Base-by-base conservation (phyloP, 176 grass and related monocot species). In the Carex kokanica region DNA sequence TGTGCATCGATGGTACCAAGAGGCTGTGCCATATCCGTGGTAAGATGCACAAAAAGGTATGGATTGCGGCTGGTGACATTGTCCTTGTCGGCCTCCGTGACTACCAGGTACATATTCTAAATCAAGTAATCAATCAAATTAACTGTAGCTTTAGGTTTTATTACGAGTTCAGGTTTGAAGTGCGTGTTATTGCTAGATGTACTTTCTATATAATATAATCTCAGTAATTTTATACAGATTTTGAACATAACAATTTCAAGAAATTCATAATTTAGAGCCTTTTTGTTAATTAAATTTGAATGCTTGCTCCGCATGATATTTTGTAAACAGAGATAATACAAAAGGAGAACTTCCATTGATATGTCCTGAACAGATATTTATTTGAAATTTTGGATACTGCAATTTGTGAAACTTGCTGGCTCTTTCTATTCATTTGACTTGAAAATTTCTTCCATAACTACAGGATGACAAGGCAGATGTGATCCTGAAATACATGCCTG, bases 31-130 rank as follows among this genome's bases (percentile, higher is more conserved):
- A 90, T 69, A 90, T 90, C 64, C 85, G 88, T 0, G 85, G 88
- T 31, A 87, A 90, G 81, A 90, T 90, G 88, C 85, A 90, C 85
- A 90, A 90, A 61, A 87, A 90, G 84, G 88, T 90, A 0, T 87
- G 88, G 88, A 90, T 90, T 78, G 81, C 85, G 0, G 85, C 88
- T 0, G 88, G 88, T 7, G 88, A 90, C 41, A 90, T 87, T 17
- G 81, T 90, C 52, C 88, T 90, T 52, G 85, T 90, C 20, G 85
- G 88, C 7, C 88, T 87, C 72, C 85, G 88, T 60, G 85, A 90
- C 64, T 90, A 90, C 63, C 85, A 90, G 60, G 80, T 82, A 82
- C 6, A 51, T 29, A 18, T 47, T 34, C 18, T 24, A 24, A 63
- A 64, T 63, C 45, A 11, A 49, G 2, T 49, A 49, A 49, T 49